These are phyloP conservation scores for Discostella stelligera DNA, from an alignment of 352 stramenopile genomes.

Conservation along the genomic window DNA sequence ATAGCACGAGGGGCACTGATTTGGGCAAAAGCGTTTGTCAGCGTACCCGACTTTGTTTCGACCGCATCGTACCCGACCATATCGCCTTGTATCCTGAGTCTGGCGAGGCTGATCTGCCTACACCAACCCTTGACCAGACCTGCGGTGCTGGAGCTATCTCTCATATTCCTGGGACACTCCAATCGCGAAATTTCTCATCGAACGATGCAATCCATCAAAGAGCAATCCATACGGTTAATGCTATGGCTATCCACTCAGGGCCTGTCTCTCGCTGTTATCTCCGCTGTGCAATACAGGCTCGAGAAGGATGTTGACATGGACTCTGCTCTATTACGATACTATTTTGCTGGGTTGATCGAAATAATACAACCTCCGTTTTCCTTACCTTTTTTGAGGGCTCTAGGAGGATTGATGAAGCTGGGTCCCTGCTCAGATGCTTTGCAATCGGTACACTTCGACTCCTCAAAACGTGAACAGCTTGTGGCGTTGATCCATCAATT, in stretches of 20 bases:
- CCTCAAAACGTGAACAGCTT: slow-evolving; percentile 27
- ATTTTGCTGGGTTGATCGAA: slow-evolving; percentile 66
- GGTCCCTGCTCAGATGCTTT: slow-evolving; percentile 65
- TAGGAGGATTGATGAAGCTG: slow-evolving; percentile 54
- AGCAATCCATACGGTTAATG: slow-evolving; percentile 74
- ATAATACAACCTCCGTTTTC: slow-evolving; percentile 65
- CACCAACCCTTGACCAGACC: slow-evolving; percentile 68
- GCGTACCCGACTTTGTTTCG: slow-evolving; percentile 60
- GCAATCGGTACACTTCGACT: slow-evolving; percentile 65
- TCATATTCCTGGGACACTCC: slow-evolving; percentile 72
- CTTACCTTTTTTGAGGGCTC: slow-evolving; percentile 48
- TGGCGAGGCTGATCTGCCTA: slow-evolving; percentile 60
- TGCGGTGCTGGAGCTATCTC: slow-evolving; percentile 56
- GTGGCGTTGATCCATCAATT: slow-evolving; percentile 33
- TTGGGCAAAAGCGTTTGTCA: slow-evolving; percentile 67
- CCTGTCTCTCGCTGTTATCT: slow-evolving; percentile 57
- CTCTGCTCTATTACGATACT: slow-evolving; percentile 72
- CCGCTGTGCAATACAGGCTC: slow-evolving; percentile 48
- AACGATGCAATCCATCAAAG: slow-evolving; percentile 77
- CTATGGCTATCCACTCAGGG: slow-evolving; percentile 66
- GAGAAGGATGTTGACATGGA: slow-evolving; percentile 60
- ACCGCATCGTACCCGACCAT: slow-evolving; percentile 72
- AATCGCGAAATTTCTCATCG: slow-evolving; percentile 67
- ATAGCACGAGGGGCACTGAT: slow-evolving; percentile 69
- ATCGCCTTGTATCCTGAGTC: slow-evolving; percentile 69